Evolutionary conservation across 75 land plant species (phyloP), one percentile per base, ranked within the genome.

Genomic region (Picea sitchensis): DNA sequence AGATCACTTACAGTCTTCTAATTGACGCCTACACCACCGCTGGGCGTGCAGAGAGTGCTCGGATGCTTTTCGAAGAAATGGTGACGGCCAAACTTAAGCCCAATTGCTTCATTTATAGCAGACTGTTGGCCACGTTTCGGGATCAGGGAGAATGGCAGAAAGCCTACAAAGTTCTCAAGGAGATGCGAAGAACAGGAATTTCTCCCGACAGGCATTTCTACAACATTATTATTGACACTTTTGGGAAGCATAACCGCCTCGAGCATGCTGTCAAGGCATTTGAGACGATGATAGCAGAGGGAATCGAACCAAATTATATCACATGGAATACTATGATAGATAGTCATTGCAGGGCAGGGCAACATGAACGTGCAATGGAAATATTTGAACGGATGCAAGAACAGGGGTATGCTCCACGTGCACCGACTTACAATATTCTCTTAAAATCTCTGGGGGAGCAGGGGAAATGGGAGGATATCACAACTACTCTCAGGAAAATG

Each of bases 271-370:
- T 92, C 79, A 77, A 81, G 23, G 80, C 93, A 11, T 97, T 95
- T 78, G 88, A 88, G 17, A 78, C 83, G 80, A 97, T 97, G 99
- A 23, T 84, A 14, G 73, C 59, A 12, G 92, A 92, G 41, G 96
- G 91, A 11, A 84, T 97, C 23, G 26, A 87, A 47, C 99, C 98
- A 0, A 95, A 97, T 81, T 80, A 61, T 9, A 86, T 95, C 38
- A 90, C 96, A 3, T 97, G 98, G 98, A 97, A 97, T 76, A 91
- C 98, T 2, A 79, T 97, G 41, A 95, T 97, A 58, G 92, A 97
- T 82, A 88, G 88, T 20, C 93, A 91, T 67, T 89, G 90, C 65
- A 91, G 89, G 81, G 81, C 84, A 2, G 91, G 92, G 14, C 78
- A 77, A 57, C 83, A 84, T 59, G 79, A 67, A 3, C 78, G 76